Evolutionary conservation across 2,329 filamentous ascomycete species (phyloP), one percentile per base, ranked within the genome.

Genomic region (Ceratocystiopsis sp.): DNA sequence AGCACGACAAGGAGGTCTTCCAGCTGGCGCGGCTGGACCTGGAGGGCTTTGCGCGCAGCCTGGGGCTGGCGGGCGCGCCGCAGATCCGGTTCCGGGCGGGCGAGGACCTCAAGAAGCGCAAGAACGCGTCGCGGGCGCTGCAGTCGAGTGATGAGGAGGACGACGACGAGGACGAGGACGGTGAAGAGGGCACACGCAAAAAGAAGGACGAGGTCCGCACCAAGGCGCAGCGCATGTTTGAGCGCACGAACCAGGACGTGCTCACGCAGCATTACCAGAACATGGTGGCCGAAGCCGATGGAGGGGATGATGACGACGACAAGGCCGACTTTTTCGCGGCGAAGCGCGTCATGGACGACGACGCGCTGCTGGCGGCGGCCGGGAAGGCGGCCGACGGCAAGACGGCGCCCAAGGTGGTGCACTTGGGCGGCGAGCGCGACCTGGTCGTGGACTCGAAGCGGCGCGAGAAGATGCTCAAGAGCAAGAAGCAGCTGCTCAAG

Each of bases 161-260:
- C 3, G 67, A 67, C 11, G 65, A 59, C 17, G 64, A 57, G 4
- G 61, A 59, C 13, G 63, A 61, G 38, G 64, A 57, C 13, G 57
- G 13, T 8, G 36, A 32, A 18, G 35, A 37, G 58, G 54, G 57
- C 33, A 69, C 5, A 4, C 25, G 25, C 47, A 76, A 73, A 58
- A 76, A 78, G 61, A 79, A 83, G 62, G 67, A 70, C 12, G 73
- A 78, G 52, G 84, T 94, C 16, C 75, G 86, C 48, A 98, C 93
- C 32, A 96, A 94, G 60, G 93, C 93, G 58, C 86, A 98, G 60
- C 80, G 85, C 52, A 96, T 98, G 91, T 95, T 96, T 61, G 89
- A 95, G 65, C 73, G 91, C 47, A 83, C 81, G 53, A 98, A 98
- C 61, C 89, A 96, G 61, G 87, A 95, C 56, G 83, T 98, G 32